phyloP scores from a whole-genome alignment of 2,329 filamentous ascomycete species.

The Cercospora janseana region DNA sequence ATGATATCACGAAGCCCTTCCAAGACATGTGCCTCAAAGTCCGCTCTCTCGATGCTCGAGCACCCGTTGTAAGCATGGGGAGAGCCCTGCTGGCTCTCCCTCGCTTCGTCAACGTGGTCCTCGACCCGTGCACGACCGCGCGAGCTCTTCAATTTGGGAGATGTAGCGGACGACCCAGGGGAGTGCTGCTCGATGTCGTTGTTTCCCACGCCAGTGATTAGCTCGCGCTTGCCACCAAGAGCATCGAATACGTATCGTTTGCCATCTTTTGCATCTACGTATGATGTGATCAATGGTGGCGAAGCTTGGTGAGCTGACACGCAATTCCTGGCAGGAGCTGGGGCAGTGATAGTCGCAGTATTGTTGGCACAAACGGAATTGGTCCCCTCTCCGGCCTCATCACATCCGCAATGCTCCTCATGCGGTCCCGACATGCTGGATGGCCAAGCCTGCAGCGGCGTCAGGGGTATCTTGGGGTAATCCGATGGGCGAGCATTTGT shows the following conservation, averaged over 20 bases:
- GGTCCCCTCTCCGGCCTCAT: background rate
- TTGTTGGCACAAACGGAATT: background rate
- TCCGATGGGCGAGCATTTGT: background rate
- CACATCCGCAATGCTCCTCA: slow-evolving; percentile 1
- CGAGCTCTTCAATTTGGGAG: background rate
- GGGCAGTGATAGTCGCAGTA: background rate
- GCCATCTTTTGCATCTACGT: background rate
- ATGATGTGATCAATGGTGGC: background rate
- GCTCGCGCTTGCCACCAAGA: background rate
- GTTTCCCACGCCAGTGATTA: too few species aligned
- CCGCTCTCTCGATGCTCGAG: background rate
- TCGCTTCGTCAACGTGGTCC: background rate
- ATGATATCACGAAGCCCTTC: too few species aligned
- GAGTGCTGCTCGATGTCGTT: background rate
- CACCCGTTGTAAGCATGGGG: background rate
- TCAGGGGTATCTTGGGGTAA: background rate
- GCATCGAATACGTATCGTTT: background rate
- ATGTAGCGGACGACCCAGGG: background rate
- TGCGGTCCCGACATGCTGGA: slow-evolving; percentile 4
- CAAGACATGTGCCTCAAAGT: background rate
- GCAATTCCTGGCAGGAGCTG: background rate
- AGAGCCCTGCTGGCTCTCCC: background rate
- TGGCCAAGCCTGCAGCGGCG: background rate
- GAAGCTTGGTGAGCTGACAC: background rate
- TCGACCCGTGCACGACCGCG: background rate